These are phyloP conservation scores for Martiniozyma abietophila DNA, from an alignment of 805 yeast species.

Conservation along the genomic window DNA sequence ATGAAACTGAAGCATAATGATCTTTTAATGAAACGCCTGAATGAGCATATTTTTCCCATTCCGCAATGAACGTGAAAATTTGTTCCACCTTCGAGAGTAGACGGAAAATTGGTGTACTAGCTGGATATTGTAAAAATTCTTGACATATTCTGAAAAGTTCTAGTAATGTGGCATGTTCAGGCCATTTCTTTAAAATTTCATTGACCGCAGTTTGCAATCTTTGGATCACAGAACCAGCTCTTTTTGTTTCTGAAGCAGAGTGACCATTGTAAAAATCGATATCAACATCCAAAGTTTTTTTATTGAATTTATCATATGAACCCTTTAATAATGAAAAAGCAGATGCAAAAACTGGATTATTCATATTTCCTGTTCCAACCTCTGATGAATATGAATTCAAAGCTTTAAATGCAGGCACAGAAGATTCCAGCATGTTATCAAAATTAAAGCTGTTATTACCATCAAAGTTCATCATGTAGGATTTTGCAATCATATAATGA, in stretches of 20 bases:
- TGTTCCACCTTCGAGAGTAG: slow-evolving; percentile 79
- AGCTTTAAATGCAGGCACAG: slow-evolving; percentile 21
- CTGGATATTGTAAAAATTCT: slow-evolving; percentile 57
- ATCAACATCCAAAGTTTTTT: slow-evolving; percentile 15
- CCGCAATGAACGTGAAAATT: slow-evolving; percentile 69
- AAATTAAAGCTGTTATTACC: slow-evolving; percentile 20
- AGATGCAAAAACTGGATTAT: slow-evolving; percentile 27
- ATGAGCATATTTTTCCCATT: slow-evolving; percentile 92
- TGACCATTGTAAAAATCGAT: slow-evolving; percentile 61
- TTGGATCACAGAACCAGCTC: slow-evolving; percentile 43
- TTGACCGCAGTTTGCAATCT: slow-evolving; percentile 36
- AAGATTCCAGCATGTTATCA: slow-evolving; percentile 30
- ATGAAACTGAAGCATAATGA: slow-evolving; percentile 50
- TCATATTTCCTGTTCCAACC: slow-evolving; percentile 17
- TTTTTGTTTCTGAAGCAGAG: slow-evolving; percentile 49
- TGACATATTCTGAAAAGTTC: slow-evolving; percentile 53
- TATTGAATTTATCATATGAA: slow-evolving; percentile 25
- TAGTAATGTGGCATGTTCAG: slow-evolving; percentile 85
- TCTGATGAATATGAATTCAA: slow-evolving; percentile 20
- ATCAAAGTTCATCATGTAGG: slow-evolving; percentile 38
- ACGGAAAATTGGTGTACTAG: slow-evolving; percentile 65
- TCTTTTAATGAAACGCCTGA: slow-evolving; percentile 55
- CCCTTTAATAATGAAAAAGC: slow-evolving; percentile 27
- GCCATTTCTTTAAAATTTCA: slow-evolving; percentile 62
- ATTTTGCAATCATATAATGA: slow-evolving; percentile 38